Evolutionary conservation across 2,329 filamentous ascomycete genomes (phyloP).

Genomic region (Fusarium temperatum): DNA sequence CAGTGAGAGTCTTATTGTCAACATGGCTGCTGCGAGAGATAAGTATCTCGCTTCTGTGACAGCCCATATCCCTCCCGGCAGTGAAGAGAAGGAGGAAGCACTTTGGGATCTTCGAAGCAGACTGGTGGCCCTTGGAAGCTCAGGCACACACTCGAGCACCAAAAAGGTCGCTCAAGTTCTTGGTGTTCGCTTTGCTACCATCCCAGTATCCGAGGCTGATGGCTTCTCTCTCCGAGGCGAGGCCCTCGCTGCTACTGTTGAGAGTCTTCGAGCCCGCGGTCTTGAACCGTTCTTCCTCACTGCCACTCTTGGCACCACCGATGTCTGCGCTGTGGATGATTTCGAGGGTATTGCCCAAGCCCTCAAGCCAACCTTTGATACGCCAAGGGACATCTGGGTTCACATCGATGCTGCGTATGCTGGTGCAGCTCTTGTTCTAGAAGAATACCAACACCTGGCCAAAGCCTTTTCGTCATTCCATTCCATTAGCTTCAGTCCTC

Average conservation of each 20-base stretch:
- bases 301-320: constrained; percentile 84
- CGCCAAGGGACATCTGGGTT: constrained; percentile 75
- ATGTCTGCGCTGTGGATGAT: constrained; percentile 87
- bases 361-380: constrained; percentile 47
- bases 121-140: constrained; percentile 82
- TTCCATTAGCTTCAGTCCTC: constrained; percentile 94
- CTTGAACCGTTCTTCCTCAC: constrained; percentile 89
- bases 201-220: constrained; percentile 69
- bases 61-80: constrained; percentile 56
- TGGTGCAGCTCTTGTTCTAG: constrained; percentile 82
- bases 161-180: constrained; percentile 89
- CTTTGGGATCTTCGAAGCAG: constrained; percentile 62
- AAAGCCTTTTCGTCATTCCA: constrained; percentile 74
- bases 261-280: constrained; percentile 71
- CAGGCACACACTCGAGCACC: constrained; percentile 82
- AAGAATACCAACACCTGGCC: constrained; percentile 79
- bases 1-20: constrained; percentile 85
- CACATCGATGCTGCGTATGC: constrained; percentile 96
- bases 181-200: constrained; percentile 80
- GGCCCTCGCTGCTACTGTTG: constrained; percentile 68
- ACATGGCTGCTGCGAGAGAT: constrained; percentile 88
- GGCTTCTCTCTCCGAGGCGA: constrained; percentile 76
- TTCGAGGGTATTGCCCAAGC: constrained; percentile 72
- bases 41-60: constrained; percentile 73
- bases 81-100: constrained; percentile 74